phyloP scores from a whole-genome alignment of 106 monocot genomes.

The Acorus calamus region DNA sequence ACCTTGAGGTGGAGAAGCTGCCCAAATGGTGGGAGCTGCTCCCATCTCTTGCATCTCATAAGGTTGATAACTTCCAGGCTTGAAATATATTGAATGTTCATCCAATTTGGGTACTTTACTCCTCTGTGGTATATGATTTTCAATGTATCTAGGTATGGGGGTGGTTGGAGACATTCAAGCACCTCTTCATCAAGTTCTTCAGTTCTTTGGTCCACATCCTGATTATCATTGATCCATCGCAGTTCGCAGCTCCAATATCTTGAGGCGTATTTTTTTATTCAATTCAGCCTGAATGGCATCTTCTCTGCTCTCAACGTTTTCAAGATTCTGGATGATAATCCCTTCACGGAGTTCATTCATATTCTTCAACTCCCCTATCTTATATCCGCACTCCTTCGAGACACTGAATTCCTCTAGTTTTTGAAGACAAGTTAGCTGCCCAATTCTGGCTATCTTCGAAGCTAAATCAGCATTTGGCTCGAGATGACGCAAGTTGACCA shows the following conservation, averaged over 20 bases:
- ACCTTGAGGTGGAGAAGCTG: constrained; percentile 3
- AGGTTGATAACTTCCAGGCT: constrained; percentile 6
- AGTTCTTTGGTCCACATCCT: no score
- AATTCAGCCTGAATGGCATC: constrained; percentile 15
- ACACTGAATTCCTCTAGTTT: not conserved
- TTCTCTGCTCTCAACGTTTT: constrained; percentile 3
- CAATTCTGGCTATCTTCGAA: no score
- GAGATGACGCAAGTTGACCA: no score
- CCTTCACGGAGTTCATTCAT: constrained; percentile 4
- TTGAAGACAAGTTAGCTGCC: no score
- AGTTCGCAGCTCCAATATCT: constrained; percentile 2
- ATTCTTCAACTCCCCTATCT: constrained; percentile 3
- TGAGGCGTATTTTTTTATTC: constrained; percentile 8
- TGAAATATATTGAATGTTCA: not conserved
- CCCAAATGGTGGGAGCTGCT: constrained; percentile 15
- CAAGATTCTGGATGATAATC: not conserved
- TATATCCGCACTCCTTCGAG: not conserved
- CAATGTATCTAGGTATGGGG: constrained; percentile 13
- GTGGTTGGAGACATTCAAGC: constrained; percentile 22
- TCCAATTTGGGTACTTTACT: constrained; percentile 17
- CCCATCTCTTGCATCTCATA: not conserved
- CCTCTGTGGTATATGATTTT: constrained; percentile 11
- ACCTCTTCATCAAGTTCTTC: not conserved
- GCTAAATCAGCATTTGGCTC: no score
- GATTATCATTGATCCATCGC: not conserved